Percentiles rank a stretch among this genome's conserved stretches.
These are phyloP conservation scores for Agaricus blazei DNA, from an alignment of 768 basidiomycete genomes.

Conservation along the genomic window DNA sequence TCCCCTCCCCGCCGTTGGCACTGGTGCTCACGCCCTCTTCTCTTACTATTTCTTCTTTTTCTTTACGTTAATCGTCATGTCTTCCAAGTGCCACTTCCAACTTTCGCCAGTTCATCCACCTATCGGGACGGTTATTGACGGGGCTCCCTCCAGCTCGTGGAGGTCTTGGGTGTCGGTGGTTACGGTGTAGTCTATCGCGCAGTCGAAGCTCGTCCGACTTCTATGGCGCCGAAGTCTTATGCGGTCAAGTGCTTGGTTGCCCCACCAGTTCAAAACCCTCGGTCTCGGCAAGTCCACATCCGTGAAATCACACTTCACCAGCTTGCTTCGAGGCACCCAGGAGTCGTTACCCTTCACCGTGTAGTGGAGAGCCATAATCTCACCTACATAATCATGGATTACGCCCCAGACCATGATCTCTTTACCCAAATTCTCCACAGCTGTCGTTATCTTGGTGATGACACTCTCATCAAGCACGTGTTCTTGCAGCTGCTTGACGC, in stretches of 20 bases:
- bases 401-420: constrained; percentile 88
- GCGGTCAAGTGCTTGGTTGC: constrained; percentile 92
- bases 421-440: constrained; percentile 90
- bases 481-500: constrained; percentile 95
- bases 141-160: constrained; percentile 82
- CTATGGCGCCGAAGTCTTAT: constrained; percentile 47
- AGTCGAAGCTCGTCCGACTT: constrained; percentile 53
- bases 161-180: constrained; percentile 90
- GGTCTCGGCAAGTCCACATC: constrained; percentile 79
- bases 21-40: constrained; percentile 35
- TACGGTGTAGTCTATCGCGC: constrained; percentile 97
- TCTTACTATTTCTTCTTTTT: constrained; percentile 15
- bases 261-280: constrained; percentile 39
- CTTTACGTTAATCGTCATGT: constrained; percentile 22
- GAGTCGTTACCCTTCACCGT: constrained; percentile 89
- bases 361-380: constrained; percentile 80
- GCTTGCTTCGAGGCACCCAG: constrained; percentile 71
- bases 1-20: constrained; percentile 30
- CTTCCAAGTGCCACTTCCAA: constrained; percentile 29
- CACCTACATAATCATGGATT: constrained; percentile 95
- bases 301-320: constrained; percentile 90
- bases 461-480: constrained; percentile 83
- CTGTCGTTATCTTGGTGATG: constrained; percentile 83
- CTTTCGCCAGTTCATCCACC: constrained; percentile 48
- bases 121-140: constrained; percentile 84